Conservation (phyloP, 331 rosid genomes). For the Saraca asoca region DNA sequence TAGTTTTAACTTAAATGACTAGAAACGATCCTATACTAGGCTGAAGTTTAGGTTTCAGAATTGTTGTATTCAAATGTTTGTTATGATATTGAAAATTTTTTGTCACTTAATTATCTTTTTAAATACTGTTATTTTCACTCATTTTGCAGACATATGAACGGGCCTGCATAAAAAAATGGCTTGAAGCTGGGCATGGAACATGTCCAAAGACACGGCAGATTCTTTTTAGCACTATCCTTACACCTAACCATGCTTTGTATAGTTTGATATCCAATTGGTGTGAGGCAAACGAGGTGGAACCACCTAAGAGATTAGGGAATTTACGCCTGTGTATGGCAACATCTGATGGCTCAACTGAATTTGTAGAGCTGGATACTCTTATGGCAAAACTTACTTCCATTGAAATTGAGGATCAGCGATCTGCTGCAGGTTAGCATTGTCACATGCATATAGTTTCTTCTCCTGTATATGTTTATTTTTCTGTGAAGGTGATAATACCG, state of each 20-base stretch:
- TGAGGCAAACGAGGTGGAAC: slow-evolving; percentile 69
- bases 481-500: neutral
- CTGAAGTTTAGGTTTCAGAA: neutral
- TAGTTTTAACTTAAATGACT: no score
- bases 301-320: slow-evolving; percentile 61
- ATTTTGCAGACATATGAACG: slow-evolving; percentile 79
- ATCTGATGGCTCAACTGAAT: slow-evolving; percentile 56
- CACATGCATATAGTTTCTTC: neutral
- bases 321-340: slow-evolving; percentile 48
- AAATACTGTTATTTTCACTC: slow-evolving; percentile 14
- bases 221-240: slow-evolving; percentile 57
- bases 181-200: slow-evolving; percentile 72
- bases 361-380: slow-evolving; percentile 49
- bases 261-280: slow-evolving; percentile 84
- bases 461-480: neutral
- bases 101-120: slow-evolving; percentile 4
- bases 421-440: slow-evolving; percentile 62
- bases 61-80: neutral
- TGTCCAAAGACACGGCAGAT: slow-evolving; percentile 81
- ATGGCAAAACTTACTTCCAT: slow-evolving; percentile 57
- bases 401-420: slow-evolving; percentile 52
- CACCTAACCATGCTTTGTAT: slow-evolving; percentile 76
- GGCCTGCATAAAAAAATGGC: slow-evolving; percentile 78
- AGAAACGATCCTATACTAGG: no score
- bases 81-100: neutral